Percentiles rank a stretch among this genome's conserved stretches.
These are phyloP conservation scores for Cucurbitaria berberidis DNA, from an alignment of 2,329 filamentous ascomycete genomes.

Conservation along the genomic window DNA sequence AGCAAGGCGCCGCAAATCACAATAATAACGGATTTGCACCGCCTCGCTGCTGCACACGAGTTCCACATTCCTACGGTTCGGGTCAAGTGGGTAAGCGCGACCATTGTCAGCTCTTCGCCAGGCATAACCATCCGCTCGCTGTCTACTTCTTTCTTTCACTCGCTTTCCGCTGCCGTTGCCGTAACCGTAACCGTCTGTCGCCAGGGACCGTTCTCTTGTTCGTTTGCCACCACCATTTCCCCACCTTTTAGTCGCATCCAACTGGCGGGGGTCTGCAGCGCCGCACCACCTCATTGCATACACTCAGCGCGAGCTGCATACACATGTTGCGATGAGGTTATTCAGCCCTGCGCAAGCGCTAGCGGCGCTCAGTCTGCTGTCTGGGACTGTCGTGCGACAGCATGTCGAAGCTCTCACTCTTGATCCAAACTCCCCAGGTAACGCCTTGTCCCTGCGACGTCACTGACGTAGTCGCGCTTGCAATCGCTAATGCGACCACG, in stretches of 20 bases:
- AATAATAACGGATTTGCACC: neutral
- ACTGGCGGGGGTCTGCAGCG: slow-evolving; percentile 2
- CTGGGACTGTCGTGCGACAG: slow-evolving; percentile 24
- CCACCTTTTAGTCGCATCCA: slow-evolving; percentile 2
- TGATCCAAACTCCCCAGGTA: slow-evolving; percentile 33
- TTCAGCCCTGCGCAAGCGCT: slow-evolving; percentile 36
- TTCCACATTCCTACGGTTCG: neutral
- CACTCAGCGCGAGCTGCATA: slow-evolving; percentile 10
- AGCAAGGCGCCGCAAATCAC: neutral
- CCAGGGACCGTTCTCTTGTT: neutral
- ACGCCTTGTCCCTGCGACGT: neutral
- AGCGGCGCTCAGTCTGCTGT: slow-evolving; percentile 32
- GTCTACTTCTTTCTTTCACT: neutral
- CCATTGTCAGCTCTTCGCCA: slow-evolving; percentile 12
- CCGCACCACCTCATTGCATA: slow-evolving; percentile 6
- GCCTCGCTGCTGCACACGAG: neutral
- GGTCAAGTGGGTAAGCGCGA: slow-evolving; percentile 1
- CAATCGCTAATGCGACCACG: slow-evolving; percentile 1
- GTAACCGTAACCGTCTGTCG: too few species aligned
- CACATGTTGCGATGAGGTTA: slow-evolving; percentile 34
- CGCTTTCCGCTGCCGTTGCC: neutral
- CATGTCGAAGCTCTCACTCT: slow-evolving; percentile 29
- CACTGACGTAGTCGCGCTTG: neutral
- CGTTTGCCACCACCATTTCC: slow-evolving; percentile 3
- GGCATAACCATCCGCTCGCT: slow-evolving; percentile 8